A percentile compares a stretch with the other conserved stretches of the same genome.
Conservation (phyloP, 176 grass and related monocot genomes). For the Tillandsia fasciculata region DNA sequence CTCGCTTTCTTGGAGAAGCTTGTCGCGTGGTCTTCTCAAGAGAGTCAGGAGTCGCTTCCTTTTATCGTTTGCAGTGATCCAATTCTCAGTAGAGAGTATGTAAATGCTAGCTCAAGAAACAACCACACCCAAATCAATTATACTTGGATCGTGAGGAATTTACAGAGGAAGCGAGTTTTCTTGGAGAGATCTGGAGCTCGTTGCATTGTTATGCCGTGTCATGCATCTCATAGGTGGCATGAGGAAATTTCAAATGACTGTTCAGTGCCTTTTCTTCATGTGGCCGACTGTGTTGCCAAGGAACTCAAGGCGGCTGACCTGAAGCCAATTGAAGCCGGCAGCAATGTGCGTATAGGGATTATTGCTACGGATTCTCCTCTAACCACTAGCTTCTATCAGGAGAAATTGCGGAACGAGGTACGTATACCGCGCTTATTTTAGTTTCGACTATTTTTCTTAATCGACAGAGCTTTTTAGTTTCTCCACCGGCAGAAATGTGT, state of each 20-base stretch:
- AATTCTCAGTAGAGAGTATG: slow-evolving; percentile 23
- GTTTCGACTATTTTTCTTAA: not conserved
- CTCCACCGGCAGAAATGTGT: not conserved
- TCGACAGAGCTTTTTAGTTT: not conserved
- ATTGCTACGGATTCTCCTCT: slow-evolving; percentile 26
- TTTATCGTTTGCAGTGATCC: slow-evolving; percentile 59
- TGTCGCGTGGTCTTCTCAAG: slow-evolving; percentile 30
- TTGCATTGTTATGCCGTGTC: slow-evolving; percentile 80
- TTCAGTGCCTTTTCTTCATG: slow-evolving; percentile 47
- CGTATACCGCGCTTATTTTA: not conserved
- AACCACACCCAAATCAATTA: not conserved
- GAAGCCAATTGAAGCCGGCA: slow-evolving; percentile 67
- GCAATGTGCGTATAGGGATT: slow-evolving; percentile 59
- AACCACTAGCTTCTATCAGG: slow-evolving; percentile 25
- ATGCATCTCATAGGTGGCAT: slow-evolving; percentile 50
- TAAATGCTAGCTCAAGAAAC: not conserved
- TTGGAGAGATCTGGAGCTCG: slow-evolving; percentile 55
- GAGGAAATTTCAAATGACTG: slow-evolving; percentile 50
- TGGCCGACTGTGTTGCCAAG: slow-evolving; percentile 47
- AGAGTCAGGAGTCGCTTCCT: slow-evolving; percentile 42
- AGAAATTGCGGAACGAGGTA: slow-evolving; percentile 57
- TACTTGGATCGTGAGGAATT: slow-evolving; percentile 37
- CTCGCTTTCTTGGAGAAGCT: slow-evolving; percentile 63
- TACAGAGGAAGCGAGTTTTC: slow-evolving; percentile 39
- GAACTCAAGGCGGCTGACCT: slow-evolving; percentile 48